Base-by-base conservation (phyloP, 1,139 yeast genomes). In the Komagataea norvegica region DNA sequence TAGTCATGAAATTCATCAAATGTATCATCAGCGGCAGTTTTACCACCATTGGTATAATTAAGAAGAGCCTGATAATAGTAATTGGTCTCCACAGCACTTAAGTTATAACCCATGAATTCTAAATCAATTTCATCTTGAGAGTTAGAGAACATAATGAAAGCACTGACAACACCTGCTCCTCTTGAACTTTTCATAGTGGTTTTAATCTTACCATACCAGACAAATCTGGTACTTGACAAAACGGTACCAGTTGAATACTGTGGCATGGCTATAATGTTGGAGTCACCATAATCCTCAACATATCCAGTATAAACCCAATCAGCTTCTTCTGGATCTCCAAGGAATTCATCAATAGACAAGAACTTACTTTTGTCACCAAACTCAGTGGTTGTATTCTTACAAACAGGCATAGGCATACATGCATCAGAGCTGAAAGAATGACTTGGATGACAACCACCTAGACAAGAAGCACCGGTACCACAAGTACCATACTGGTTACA, bases 51-150 rank as follows among this genome's bases (percentile, higher is more conserved):
- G 26, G 78, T 69, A 61, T 79, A 84, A 65, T 85, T 74, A 54
- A 80, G 67, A 22, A 66, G 61, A 59, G 93, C 96, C 56, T 82
- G 78, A 59, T 76, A 77, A 64, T 84, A 88, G 68, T 60, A 88
- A 64, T 88, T 88, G 19, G 88, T 67, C 65, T 88, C 91, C 1
- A 79, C 84, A 25, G 64, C 59, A 14, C 69, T 68, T 52, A 83
- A 65, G 55, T 83, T 74, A 51, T 73, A 72, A 44, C 97, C 97
- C 42, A 87, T 79, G 52, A 77, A 81, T 65, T 88, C 96, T 55
- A 65, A 80, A 73, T 88, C 96, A 53, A 88, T 74, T 70, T 89
- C 96, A 66, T 88, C 96, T 62, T 82, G 79, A 30, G 84, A 87
- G 53, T 85, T 87, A 3, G 95, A 84, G 65, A 78, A 84, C 43